Evolutionary conservation across 2,329 filamentous ascomycete species (phyloP).

Genomic region (Fusarium paranaense): DNA sequence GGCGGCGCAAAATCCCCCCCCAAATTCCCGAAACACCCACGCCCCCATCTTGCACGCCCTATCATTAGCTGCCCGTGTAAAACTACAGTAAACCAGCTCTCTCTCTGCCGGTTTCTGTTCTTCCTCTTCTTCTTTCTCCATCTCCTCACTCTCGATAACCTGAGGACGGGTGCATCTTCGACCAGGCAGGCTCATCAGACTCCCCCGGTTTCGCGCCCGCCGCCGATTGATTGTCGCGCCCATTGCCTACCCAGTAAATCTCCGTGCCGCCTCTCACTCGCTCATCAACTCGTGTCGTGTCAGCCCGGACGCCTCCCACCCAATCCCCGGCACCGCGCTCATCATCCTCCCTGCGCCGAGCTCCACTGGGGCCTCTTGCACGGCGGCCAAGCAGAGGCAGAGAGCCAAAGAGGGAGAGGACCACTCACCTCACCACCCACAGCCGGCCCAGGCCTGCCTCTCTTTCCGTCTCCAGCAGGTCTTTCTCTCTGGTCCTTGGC

Average conservation of each 20-base stretch:
- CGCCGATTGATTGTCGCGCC: background rate
- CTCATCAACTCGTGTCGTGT: conserved; percentile 41
- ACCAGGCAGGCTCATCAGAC: background rate
- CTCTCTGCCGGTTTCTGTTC: background rate
- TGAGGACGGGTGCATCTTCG: background rate
- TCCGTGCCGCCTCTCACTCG: conserved; percentile 24
- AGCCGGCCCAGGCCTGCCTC: conserved; percentile 18
- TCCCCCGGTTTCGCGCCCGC: background rate
- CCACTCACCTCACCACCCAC: conserved; percentile 4
- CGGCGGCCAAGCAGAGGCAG: conserved; percentile 22
- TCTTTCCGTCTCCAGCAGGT: background rate
- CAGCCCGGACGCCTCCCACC: conserved; percentile 46
- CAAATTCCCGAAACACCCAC: conserved; percentile 37
- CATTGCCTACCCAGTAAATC: conserved; percentile 19
- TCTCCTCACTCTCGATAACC: background rate
- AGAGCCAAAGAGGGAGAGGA: conserved; percentile 9
- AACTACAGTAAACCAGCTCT: background rate
- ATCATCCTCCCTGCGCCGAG: conserved; percentile 42
- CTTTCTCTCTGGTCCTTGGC: conserved; percentile 28
- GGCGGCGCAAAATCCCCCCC: conserved; percentile 16
- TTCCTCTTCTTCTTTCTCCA: background rate
- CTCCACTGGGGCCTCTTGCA: conserved; percentile 41
- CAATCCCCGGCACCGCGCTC: conserved; percentile 46
- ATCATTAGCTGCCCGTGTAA: background rate
- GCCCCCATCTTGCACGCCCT: conserved; percentile 7